phyloP scores from a whole-genome alignment of 768 basidiomycete species.

The Leccinum disarticulatum region DNA sequence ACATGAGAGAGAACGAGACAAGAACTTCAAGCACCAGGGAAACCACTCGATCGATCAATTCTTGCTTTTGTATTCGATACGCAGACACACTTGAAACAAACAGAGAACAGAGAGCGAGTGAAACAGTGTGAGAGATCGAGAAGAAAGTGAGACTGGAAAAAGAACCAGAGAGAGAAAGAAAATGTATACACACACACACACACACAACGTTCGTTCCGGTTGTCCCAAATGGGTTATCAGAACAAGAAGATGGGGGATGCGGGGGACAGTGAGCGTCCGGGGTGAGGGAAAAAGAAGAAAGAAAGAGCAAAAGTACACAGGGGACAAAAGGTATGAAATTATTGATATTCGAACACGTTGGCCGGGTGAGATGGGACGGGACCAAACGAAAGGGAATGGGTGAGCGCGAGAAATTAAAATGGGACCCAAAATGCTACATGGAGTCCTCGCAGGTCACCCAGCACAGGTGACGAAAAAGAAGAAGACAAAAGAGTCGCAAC shows the following conservation, averaged over 20 bases:
- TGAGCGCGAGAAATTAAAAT: neutral
- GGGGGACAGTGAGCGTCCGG: neutral
- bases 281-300: neutral
- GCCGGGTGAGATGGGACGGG: neutral
- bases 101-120: neutral
- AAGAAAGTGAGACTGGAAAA: neutral
- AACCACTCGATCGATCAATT: neutral
- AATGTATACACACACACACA: neutral
- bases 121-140: neutral
- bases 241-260: neutral
- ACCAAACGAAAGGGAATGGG: neutral
- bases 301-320: neutral
- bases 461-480: neutral
- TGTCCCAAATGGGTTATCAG: neutral
- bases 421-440: neutral
- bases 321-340: neutral
- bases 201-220: neutral
- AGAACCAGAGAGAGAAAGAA: neutral
- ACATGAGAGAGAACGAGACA: neutral
- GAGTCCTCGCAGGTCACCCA: neutral
- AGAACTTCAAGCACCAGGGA: neutral
- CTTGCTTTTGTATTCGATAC: neutral
- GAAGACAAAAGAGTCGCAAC: conserved; percentile 1
- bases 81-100: neutral
- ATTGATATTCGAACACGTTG: neutral